Base-by-base conservation (phyloP, 768 basidiomycete species). In the Paxillus rubicundulus region DNA sequence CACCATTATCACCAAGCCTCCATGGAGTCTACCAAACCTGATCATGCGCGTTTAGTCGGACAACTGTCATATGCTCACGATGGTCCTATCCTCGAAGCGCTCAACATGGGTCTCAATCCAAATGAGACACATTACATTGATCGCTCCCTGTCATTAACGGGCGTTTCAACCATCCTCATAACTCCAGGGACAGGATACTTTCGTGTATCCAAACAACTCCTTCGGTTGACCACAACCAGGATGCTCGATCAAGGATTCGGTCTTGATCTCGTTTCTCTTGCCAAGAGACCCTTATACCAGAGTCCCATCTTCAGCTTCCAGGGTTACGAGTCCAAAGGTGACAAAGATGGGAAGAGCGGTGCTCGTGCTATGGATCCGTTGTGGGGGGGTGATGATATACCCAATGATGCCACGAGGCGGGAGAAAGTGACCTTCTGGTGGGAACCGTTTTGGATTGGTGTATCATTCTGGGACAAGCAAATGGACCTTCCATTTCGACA, bases 161-260 rank as follows among this genome's bases (percentile, higher is more conserved):
- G 96, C 18, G 72, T 86, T 1, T 83, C 85, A 13, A 90, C 88
- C 3, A 81, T 94, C 41, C 66, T 98, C 39, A 84, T 98, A 56
- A 95, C 93, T 1, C 95, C 97, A 0, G 97, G 96, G 0, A 92
- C 94, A 3, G 92, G 92, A 2, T 92, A 92, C 68, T 98, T 93
- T 67, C 84, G 88, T 24, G 97, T 98, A 4, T 87, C 88, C 49
- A 98, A 96, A 67, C 82, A 85, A 53, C 80, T 98, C 3, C 77
- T 99, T 16, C 83, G 94, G 10, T 74, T 98, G 50, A 98, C 97
- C 0, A 97, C 94, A 2, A 92, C 91, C 24, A 82, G 97, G 14
- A 85, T 98, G 80, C 78, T 97, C 18, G 94, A 94, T 64, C 93
- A 97, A 65, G 97, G 97, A 0, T 89, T 96, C 59, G 85, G 86